Percentiles rank a stretch among this genome's conserved stretches.
phyloP scores from a whole-genome alignment of 495 filamentous ascomycete genomes.

The Lindgomyces ingoldianus region DNA sequence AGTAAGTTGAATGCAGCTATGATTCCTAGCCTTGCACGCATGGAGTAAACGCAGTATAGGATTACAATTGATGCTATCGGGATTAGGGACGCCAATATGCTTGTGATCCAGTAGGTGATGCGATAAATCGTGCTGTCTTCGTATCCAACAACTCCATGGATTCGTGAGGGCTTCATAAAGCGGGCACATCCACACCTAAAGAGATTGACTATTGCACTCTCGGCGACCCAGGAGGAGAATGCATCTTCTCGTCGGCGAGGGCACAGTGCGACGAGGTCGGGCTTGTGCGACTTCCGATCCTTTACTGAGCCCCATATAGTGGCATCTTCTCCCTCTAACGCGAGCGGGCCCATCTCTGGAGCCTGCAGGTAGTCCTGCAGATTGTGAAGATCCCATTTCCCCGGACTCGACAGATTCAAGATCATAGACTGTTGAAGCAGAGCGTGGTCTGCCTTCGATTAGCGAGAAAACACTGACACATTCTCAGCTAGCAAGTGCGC shows the following conservation, averaged over 20 bases:
- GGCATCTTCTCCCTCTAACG: not conserved
- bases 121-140: slow-evolving; percentile 7
- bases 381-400: not conserved
- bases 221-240: not conserved
- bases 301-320: not conserved
- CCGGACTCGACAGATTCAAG: not conserved
- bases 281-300: not conserved
- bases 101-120: slow-evolving; percentile 32
- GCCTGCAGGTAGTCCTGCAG: not conserved
- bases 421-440: too few relatives aligned
- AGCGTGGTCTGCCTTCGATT: too few relatives aligned
- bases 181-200: slow-evolving; percentile 4
- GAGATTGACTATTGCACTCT: not conserved
- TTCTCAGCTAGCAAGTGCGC: too few relatives aligned
- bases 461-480: too few relatives aligned
- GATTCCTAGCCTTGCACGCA: slow-evolving; percentile 26
- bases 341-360: not conserved
- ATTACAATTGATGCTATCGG: slow-evolving; percentile 20
- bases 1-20: slow-evolving; percentile 34
- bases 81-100: slow-evolving; percentile 28
- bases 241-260: not conserved
- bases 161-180: slow-evolving; percentile 6
- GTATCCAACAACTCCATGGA: slow-evolving; percentile 6
- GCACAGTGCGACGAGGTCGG: not conserved
- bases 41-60: slow-evolving; percentile 18